These are phyloP conservation scores for Ambrosia hybrid DNA, from an alignment of 140 eudicot genomes.

Conservation along the genomic window DNA sequence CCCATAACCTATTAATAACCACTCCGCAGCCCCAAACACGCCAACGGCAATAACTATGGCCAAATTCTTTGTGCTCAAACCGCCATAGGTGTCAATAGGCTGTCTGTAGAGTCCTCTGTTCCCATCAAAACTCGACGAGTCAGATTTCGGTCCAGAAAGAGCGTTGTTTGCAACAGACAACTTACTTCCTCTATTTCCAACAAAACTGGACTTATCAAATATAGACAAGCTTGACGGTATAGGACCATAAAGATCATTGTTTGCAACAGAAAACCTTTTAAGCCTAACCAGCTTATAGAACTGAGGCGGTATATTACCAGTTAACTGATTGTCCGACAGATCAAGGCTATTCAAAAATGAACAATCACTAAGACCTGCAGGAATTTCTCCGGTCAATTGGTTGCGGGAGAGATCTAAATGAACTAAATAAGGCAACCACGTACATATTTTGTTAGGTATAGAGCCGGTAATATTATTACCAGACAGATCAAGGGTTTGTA, in stretches of 20 bases:
- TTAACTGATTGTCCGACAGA: conserved; percentile 45
- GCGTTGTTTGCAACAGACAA: conserved; percentile 64
- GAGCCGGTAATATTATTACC: conserved; percentile 62
- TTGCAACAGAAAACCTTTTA: too few species aligned
- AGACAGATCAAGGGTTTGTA: conserved; percentile 65
- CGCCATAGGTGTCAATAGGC: conserved; percentile 55
- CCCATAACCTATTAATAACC: conserved; percentile 77
- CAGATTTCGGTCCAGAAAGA: conserved; percentile 44
- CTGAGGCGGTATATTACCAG: conserved; percentile 59
- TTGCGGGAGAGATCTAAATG: conserved; percentile 64
- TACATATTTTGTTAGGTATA: conserved; percentile 59
- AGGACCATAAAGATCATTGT: too few species aligned
- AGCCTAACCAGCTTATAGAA: conserved; percentile 53
- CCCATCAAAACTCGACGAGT: conserved; percentile 38
- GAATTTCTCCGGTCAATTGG: conserved; percentile 55
- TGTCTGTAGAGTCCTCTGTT: conserved; percentile 69
- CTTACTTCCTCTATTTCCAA: not conserved
- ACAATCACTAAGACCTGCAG: conserved; percentile 48
- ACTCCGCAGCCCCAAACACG: conserved; percentile 77
- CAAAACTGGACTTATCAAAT: too few species aligned
- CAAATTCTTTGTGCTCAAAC: conserved; percentile 71
- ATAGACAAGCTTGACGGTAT: too few species aligned
- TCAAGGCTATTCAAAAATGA: conserved; percentile 34
- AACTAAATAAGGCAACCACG: conserved; percentile 75
- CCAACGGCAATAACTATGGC: conserved; percentile 80